A percentile compares a stretch with the other conserved stretches of the same genome.
phyloP scores from a whole-genome alignment of 2,329 filamentous ascomycete species.

The Claviceps sp. region DNA sequence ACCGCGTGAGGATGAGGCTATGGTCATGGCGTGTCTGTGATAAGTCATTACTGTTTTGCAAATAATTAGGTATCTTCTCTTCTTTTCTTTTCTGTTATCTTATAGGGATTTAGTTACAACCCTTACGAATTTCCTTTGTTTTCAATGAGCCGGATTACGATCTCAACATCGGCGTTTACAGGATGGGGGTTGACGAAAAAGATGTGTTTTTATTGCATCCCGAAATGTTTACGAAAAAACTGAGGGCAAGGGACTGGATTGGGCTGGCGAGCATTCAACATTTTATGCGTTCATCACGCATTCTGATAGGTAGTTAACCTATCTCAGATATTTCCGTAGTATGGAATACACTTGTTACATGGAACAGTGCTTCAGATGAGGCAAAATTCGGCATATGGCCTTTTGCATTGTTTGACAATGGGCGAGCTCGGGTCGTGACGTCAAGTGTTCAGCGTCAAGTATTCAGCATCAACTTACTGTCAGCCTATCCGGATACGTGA shows the following conservation, averaged over 20 bases:
- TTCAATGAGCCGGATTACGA: conserved; percentile 31
- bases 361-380: too few relatives aligned
- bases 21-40: background rate
- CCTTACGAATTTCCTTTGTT: conserved; percentile 11
- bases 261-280: conserved; percentile 26
- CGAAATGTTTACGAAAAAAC: conserved; percentile 20
- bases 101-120: background rate
- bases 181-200: conserved; percentile 19
- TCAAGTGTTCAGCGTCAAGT: too few relatives aligned
- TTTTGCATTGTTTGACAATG: too few relatives aligned
- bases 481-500: too few relatives aligned
- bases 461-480: too few relatives aligned
- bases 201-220: conserved; percentile 22
- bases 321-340: conserved; percentile 14
- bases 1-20: conserved; percentile 7
- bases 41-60: conserved; percentile 16
- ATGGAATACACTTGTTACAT: background rate
- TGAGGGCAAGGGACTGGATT: conserved; percentile 13
- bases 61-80: conserved; percentile 18
- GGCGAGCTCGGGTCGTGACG: too few relatives aligned
- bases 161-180: conserved; percentile 47
- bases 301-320: conserved; percentile 16
- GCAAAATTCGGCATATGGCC: too few relatives aligned
- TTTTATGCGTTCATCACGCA: conserved; percentile 19
- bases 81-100: background rate